These are phyloP conservation scores for Pharus latifolius DNA, from an alignment of 176 grass and related monocot genomes.

Conservation along the genomic window DNA sequence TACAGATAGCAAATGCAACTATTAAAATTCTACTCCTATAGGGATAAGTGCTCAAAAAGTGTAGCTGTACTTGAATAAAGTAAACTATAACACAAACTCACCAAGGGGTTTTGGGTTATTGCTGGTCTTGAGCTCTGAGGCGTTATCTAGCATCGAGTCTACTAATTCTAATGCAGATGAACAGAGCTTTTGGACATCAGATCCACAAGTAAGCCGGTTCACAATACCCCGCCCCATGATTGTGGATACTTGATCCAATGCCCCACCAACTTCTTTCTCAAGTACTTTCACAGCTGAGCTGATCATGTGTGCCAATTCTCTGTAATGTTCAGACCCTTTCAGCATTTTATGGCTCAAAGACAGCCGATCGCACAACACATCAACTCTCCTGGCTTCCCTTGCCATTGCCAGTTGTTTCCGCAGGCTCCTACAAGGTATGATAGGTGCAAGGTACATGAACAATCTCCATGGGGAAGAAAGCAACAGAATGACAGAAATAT, in stretches of 20 bases:
- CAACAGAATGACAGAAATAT: neutral
- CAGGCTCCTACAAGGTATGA: constrained; percentile 41
- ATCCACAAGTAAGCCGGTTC: constrained; percentile 63
- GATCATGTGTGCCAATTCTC: constrained; percentile 43
- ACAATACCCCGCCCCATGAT: constrained; percentile 63
- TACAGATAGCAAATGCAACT: neutral
- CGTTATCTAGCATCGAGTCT: constrained; percentile 39
- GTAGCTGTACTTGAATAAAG: neutral
- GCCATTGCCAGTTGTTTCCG: constrained; percentile 66
- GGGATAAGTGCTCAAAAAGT: neutral
- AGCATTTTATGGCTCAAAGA: constrained; percentile 66
- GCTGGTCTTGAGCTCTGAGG: constrained; percentile 8
- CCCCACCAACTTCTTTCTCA: constrained; percentile 65
- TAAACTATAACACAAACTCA: constrained; percentile 14
- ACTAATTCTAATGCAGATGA: constrained; percentile 49
- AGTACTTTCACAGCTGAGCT: constrained; percentile 49
- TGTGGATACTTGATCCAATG: constrained; percentile 58
- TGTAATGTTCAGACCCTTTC: constrained; percentile 58
- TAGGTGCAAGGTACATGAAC: neutral
- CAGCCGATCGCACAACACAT: constrained; percentile 71
- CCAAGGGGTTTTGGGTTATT: constrained; percentile 21
- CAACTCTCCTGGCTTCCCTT: constrained; percentile 70
- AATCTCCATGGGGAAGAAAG: neutral
- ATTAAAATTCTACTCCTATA: neutral
- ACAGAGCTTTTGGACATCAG: constrained; percentile 87